phyloP scores from a whole-genome alignment of 495 filamentous ascomycete species.

The Geoglossum glabrum region DNA sequence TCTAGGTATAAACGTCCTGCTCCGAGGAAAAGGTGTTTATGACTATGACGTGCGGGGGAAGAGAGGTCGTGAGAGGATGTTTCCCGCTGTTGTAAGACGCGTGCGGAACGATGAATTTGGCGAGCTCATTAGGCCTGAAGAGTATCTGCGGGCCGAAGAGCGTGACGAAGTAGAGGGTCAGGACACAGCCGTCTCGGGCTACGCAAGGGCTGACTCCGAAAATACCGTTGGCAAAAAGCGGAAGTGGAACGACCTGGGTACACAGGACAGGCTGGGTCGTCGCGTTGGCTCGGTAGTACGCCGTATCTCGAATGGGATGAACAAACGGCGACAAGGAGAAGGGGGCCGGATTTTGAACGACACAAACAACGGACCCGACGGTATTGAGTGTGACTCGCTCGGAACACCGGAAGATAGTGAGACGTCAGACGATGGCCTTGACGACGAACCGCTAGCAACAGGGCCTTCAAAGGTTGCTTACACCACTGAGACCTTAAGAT shows the following conservation, averaged over 20 bases:
- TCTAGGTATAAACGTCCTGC: constrained; percentile 70
- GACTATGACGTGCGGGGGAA: constrained; percentile 89
- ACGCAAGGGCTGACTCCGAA: constrained; percentile 19
- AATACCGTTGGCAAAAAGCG: constrained; percentile 77
- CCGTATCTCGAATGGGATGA: constrained; percentile 11
- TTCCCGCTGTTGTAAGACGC: constrained; percentile 63
- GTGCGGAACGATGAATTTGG: constrained; percentile 80
- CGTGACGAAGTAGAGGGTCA: constrained; percentile 55
- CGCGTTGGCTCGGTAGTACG: constrained; percentile 6
- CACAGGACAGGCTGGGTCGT: constrained; percentile 10
- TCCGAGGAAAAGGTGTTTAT: constrained; percentile 71
- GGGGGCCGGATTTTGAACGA: not conserved
- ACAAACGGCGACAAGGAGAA: constrained; percentile 3
- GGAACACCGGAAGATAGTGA: not conserved
- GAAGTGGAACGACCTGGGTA: constrained; percentile 60
- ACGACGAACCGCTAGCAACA: constrained; percentile 25
- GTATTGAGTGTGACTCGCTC: constrained; percentile 5
- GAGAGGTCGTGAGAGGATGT: constrained; percentile 83
- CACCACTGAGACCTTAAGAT: constrained; percentile 33
- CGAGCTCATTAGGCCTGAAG: constrained; percentile 79
- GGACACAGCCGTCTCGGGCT: constrained; percentile 22
- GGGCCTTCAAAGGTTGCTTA: constrained; percentile 59
- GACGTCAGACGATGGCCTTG: constrained; percentile 23
- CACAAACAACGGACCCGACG: not conserved
- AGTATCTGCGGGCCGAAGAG: constrained; percentile 86